A percentile compares a stretch with the other conserved stretches of the same genome.
phyloP scores from a whole-genome alignment of 176 grass and related monocot genomes.

The Saccharum spontaneum region DNA sequence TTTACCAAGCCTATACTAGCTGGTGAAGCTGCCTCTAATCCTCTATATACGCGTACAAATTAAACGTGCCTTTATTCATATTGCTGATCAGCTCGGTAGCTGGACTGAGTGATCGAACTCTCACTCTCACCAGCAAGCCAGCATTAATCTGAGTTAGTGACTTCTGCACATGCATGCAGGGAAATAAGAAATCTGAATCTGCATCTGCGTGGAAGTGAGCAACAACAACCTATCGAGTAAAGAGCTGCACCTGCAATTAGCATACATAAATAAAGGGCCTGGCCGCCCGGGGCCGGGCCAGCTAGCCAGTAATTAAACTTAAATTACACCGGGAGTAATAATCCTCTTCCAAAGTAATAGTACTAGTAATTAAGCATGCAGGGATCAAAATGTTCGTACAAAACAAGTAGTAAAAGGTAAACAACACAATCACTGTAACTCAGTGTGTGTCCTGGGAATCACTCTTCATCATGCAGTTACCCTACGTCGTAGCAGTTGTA shows the following conservation, averaged over 20 bases:
- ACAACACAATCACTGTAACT: not conserved
- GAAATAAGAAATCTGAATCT: not conserved
- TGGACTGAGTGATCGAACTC: not conserved
- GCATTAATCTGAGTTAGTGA: conserved; percentile 9
- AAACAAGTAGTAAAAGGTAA: not conserved
- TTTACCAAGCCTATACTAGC: too few relatives aligned
- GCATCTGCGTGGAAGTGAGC: not conserved
- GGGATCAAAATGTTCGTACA: conserved; percentile 6
- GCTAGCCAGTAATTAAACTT: not conserved
- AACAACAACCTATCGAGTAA: not conserved
- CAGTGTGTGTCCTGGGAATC: not conserved
- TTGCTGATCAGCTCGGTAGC: not conserved
- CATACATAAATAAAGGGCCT: not conserved
- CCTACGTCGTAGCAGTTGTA: not conserved
- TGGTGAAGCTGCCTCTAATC: too few relatives aligned
- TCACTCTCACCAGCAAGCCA: not conserved
- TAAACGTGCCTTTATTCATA: not conserved
- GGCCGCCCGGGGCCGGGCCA: not conserved
- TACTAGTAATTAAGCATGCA: not conserved
- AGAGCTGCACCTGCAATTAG: not conserved
- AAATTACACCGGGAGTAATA: not conserved
- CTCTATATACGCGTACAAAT: too few relatives aligned
- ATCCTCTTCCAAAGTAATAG: not conserved
- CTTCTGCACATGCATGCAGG: not conserved
- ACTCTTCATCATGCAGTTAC: not conserved